Evolutionary conservation across 768 basidiomycete genomes (phyloP), one percentile per base, ranked within the genome.

Genomic region (Leccinum uliginosum): DNA sequence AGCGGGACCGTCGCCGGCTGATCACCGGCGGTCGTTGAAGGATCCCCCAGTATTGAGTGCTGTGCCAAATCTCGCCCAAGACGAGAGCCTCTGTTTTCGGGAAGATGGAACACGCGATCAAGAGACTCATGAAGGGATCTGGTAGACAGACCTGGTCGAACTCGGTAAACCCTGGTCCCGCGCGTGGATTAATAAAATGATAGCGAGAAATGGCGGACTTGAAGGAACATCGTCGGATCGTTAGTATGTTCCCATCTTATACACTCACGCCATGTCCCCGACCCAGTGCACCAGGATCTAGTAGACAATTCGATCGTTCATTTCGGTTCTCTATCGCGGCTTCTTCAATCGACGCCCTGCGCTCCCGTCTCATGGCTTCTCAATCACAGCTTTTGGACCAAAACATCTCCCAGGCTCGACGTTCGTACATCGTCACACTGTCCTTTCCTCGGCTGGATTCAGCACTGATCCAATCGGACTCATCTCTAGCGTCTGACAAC

Each of bases 271-370:
- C 48, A 21, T 56, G n/a, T 50, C 52, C 48, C 8, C n/a, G 23
- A 62, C 54, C 19, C 48, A 8, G n/a, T 48, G 19, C 44, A 23
- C 51, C 51, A 72, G 70, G 63, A 59, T 62, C 58, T 26, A 54
- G 52, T 45, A 60, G 59, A 59, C 69, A 62, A 44, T 71, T 70
- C 4, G 67, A 73, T 54, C 59, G 67, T 45, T 79, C 80, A 47
- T 74, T 72, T 50, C 74, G 72, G 45, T 74, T 74, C 21, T 76
- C 78, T 19, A 77, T 76, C 50, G 80, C 82, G 9, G 65, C 69
- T 38, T 74, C 78, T 50, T 81, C n/a, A n/a, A n/a, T 78, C 58
- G 76, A 82, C 61, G 67, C 64, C 50, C 67, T 84, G 35, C 76
- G 80, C 40, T 76, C 76, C 56, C 76, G 79, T 26, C 77, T 83